Percentiles rank a stretch among this genome's conserved stretches.
Conservation (phyloP, 2,329 filamentous ascomycete genomes). For the Colletotrichum gloeosporioides region DNA sequence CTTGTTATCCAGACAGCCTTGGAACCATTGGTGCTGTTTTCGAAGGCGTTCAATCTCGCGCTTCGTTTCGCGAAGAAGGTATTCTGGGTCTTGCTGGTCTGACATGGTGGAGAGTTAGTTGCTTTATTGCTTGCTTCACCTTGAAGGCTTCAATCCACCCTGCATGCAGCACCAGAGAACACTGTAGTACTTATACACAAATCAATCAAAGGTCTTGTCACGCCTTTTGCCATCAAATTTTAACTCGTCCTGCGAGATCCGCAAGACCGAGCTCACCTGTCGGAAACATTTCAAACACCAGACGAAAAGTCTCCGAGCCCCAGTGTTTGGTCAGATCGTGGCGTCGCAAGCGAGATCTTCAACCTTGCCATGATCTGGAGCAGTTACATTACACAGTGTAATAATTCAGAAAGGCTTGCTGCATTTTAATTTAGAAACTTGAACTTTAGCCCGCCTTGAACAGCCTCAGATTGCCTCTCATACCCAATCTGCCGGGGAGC, state of each 20-base stretch:
- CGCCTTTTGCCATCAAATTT: neutral
- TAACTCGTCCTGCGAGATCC: rapidly evolving
- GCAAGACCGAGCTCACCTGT: neutral
- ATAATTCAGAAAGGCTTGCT: neutral
- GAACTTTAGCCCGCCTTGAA: neutral
- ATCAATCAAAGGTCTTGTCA: neutral
- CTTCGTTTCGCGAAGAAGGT: neutral
- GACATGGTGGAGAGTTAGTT: neutral
- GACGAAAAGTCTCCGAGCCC: neutral
- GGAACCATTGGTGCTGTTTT: neutral
- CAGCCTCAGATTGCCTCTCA: neutral
- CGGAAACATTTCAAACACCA: neutral
- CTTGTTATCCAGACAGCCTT: neutral
- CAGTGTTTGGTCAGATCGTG: neutral
- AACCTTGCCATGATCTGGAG: rapidly evolving
- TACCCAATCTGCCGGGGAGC: neutral
- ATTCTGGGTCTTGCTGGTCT: neutral
- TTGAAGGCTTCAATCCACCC: neutral
- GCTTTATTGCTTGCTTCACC: neutral
- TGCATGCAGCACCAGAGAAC: neutral
- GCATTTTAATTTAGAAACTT: rapidly evolving
- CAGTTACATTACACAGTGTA: neutral
- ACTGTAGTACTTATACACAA: neutral
- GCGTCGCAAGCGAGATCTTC: neutral
- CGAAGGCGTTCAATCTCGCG: neutral